Base-by-base conservation (phyloP, 2,329 filamentous ascomycete genomes). In the Leptographium galeiforme region DNA sequence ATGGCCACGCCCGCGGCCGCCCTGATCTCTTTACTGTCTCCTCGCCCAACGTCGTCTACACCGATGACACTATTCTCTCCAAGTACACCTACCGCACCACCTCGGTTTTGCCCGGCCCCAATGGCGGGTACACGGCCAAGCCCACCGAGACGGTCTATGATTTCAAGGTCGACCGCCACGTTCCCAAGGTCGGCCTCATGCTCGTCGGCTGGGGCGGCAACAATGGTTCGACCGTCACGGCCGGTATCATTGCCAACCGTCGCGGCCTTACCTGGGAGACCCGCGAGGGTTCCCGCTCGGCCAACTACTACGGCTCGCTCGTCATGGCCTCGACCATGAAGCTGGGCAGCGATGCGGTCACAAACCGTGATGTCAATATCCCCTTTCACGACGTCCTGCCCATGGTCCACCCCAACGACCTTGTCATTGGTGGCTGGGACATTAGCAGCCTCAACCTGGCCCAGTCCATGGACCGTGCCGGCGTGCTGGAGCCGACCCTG, bases 221-320 rank as follows among this genome's bases (percentile, higher is more conserved):
- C 81, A 98, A 98, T 68, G 93, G 93, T 60, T 89, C 89, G 60
- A 98, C 93, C 55, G 89, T 98, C 58, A 97, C 93, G 56, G 93
- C 93, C 57, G 93, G 91, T 68, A 95, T 98, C 71, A 79, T 98
- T 67, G 93, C 91, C 71, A 98, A 98, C 73, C 87, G 88, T 67
- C 87, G 84, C 62, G 78, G 81, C 55, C 79, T 97, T 55, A 75
- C 77, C 57, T 98, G 93, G 93, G 88, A 96, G 59, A 97, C 93
- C 63, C 90, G 91, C 65, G 89, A 96, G 70, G 90, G 90, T 52
- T 73, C 79, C 61, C 88, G 82, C 59, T 75, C 80, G 59, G 85
- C 93, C 71, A 98, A 98, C 74, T 98, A 97, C 81, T 98, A 96
- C 69, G 93, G 93, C 64, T 98, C 93, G 54, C 82, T 97, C 62